Base-by-base conservation (phyloP, 2,329 filamentous ascomycete genomes). In the Colletotrichum siamense region DNA sequence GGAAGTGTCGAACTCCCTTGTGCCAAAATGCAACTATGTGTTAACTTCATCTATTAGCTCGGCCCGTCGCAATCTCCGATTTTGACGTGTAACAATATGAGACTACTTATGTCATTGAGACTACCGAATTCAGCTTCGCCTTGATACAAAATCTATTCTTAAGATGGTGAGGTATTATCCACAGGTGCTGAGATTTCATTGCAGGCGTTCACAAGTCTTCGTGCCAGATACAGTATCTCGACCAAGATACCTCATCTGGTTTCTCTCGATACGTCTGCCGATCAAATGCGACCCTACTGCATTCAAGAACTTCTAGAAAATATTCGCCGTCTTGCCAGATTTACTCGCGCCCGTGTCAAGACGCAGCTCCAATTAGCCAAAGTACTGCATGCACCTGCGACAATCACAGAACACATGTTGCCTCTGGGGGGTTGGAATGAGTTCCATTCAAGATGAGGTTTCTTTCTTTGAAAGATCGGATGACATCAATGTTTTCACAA, bases 41-140 rank as follows among this genome's bases (percentile, higher is more conserved):
- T 44, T 9, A 10, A 16, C 44, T 12, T 10, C 2, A 7, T n/a
- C 44, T 49, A 1, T 6, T 6, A 22, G 12, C 8, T 22, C 18
- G 4, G 18, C n/a, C 9, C n/a, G n/a, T 9, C 13, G 18, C 44
- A 3, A n/a, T 22, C 2, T 2, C 44, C 10, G 0, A 4, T 49
- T 4, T 49, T 9, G 44, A 49, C n/a, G 44, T 22, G 44, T 49
- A 2, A 22, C 44, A 2, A 0, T n/a, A 3, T 10, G 44, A 3
- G 3, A 22, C 44, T 22, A 49, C 18, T 22, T 3, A 7, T n/a
- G 18, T 7, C 9, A 49, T 18, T 13, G 10, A 3, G 10, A 6
- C 18, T n/a, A 9, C 10, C 1, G 3, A 22, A 0, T 49, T 22
- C 9, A 49, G n/a, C 18, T 22, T 49, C 3, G 6, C 3, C n/a